Evolutionary conservation across 164 flowering plant species (phyloP).

Genomic region (Euptelea pleiosperma): DNA sequence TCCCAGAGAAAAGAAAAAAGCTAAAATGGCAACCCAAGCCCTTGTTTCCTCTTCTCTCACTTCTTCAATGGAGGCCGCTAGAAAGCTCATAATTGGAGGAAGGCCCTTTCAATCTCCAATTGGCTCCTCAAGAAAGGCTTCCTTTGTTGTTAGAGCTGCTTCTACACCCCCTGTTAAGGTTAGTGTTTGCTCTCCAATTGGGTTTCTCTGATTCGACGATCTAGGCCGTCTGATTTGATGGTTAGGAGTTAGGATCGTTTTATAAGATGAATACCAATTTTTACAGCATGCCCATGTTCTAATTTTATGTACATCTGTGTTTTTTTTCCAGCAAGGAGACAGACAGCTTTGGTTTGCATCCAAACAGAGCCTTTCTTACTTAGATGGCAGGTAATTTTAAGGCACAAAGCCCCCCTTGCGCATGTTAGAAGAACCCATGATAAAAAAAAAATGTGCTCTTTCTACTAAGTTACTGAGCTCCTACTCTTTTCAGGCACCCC

Average conservation of each 20-base stretch:
- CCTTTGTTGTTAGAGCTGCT: conserved; percentile 71
- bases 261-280: background rate
- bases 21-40: conserved; percentile 72
- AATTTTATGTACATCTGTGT: background rate
- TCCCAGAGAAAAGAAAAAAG: conserved; percentile 2
- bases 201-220: no score
- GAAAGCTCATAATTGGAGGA: conserved; percentile 51
- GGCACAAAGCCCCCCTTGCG: background rate
- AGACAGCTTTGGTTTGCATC: conserved; percentile 97
- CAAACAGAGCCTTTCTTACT: conserved; percentile 83
- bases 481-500: no score
- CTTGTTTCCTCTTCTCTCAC: conserved; percentile 70
- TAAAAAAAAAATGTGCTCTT: no score
- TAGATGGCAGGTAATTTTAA: conserved; percentile 83
- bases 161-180: conserved; percentile 91
- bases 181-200: background rate
- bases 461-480: no score
- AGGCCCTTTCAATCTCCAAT: conserved; percentile 35
- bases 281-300: background rate
- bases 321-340: conserved; percentile 68
- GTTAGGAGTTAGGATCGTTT: background rate
- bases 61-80: conserved; percentile 63
- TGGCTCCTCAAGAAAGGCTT: conserved; percentile 38
- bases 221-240: no score
- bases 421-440: no score